Evolutionary conservation across 768 basidiomycete species (phyloP).

Genomic region (Pholiota conissans): DNA sequence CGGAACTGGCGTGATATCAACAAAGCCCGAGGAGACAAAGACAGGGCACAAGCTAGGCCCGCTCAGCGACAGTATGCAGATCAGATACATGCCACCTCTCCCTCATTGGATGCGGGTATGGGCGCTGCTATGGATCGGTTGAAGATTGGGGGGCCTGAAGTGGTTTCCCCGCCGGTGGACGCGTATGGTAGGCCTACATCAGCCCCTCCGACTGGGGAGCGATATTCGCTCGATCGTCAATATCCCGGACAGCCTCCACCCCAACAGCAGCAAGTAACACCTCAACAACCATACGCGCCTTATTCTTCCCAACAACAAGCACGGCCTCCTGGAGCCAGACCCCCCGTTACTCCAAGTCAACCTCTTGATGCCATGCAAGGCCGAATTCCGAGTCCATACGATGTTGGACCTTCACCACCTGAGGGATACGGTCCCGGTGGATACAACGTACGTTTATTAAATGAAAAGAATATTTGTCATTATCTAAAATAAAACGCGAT

Average conservation of each 20-base stretch:
- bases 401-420: constrained; percentile 26
- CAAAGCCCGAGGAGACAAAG: constrained; percentile 56
- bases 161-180: constrained; percentile 31
- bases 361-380: constrained; percentile 38
- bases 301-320: constrained; percentile 21
- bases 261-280: constrained; percentile 23
- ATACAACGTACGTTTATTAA: constrained; percentile 28
- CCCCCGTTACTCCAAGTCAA: constrained; percentile 44
- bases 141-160: constrained; percentile 43
- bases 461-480: background rate
- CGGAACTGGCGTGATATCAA: constrained; percentile 93
- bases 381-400: constrained; percentile 26
- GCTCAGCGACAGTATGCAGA: constrained; percentile 32
- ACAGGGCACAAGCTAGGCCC: constrained; percentile 42
- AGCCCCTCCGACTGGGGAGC: constrained; percentile 32
- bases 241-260: constrained; percentile 32
- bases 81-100: constrained; percentile 31
- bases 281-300: constrained; percentile 29
- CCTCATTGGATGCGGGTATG: constrained; percentile 30
- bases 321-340: constrained; percentile 39
- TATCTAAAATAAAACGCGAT: background rate
- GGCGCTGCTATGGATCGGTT: constrained; percentile 42
- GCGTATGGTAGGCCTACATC: constrained; percentile 38
- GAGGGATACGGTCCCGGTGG: constrained; percentile 31
- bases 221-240: constrained; percentile 42